Base-by-base conservation (phyloP, 805 yeast genomes). In the Scheffersomyces ergatensis region DNA sequence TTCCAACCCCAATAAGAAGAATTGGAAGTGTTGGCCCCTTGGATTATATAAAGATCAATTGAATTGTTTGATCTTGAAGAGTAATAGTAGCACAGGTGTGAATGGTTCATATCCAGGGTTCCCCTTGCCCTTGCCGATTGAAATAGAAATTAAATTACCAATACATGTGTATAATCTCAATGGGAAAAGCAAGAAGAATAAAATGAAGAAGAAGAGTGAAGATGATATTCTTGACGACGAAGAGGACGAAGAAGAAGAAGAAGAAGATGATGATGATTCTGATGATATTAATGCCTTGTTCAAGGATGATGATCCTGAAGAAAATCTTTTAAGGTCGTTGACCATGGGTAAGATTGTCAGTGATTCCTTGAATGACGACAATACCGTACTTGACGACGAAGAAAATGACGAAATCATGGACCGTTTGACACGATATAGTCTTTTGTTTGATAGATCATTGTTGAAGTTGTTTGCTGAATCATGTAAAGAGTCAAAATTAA, bases 61-160 rank as follows among this genome's bases (percentile, higher is more conserved):
- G 51, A 80, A 77, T 48, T 87, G 95, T 60, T 74, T 89, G 38
- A 74, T 88, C 16, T 76, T 88, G 45, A 85, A 86, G 61, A 90
- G 89, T 17, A 60, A 55, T 39, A 59, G 54, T 33, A n/a, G n/a
- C n/a, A n/a, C n/a, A n/a, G n/a, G n/a, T n/a, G n/a, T n/a, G n/a
- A n/a, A n/a, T n/a, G n/a, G n/a, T n/a, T 67, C 68, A 24, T 83
- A 83, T 62, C 97, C 97, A 0, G 77, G 80, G 3, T 81, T 88
- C 54, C 98, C 98, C 12, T 63, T 93, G 37, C 85, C 96, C 0
- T 70, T 89, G 42, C 92, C 96, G 1, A 75, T 89, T 9, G 96
- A 88, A 52, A 60, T 92, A 48, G 85, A 82, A 12, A 65, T 89
- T 33, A 70, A 72, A 42, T 60, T 89, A 18, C 97, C 97, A 1